Conservation (phyloP, 2,329 filamentous ascomycete species). For the Xylaria digitata region DNA sequence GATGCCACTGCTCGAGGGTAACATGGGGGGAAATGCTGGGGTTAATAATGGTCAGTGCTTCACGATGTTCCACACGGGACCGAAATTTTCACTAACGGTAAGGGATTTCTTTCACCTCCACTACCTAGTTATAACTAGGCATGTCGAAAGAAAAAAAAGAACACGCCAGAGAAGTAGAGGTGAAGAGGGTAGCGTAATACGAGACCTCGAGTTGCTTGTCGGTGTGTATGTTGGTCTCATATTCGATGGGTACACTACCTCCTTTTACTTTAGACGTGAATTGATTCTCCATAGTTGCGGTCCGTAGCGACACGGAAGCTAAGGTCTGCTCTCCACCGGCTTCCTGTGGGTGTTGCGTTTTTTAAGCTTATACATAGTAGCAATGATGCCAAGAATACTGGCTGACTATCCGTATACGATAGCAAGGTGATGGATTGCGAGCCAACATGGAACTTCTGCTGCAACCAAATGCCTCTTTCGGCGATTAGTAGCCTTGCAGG, state of each 20-base stretch:
- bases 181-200: conserved; percentile 12
- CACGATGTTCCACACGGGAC: conserved; percentile 29
- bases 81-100: conserved; percentile 21
- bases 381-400: conserved; percentile 22
- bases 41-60: conserved; percentile 23
- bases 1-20: conserved; percentile 19
- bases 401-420: conserved; percentile 11
- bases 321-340: conserved; percentile 31
- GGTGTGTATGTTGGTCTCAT: conserved; percentile 9
- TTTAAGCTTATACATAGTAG: conserved; percentile 18
- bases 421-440: conserved; percentile 28
- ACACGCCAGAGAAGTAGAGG: conserved; percentile 12
- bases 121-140: conserved; percentile 6
- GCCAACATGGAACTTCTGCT: conserved; percentile 8
- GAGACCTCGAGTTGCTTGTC: conserved; percentile 16
- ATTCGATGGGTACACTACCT: conserved; percentile 7
- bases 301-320: conserved; percentile 32
- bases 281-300: conserved; percentile 24
- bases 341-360: conserved; percentile 23
- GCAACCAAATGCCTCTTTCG: conserved; percentile 24
- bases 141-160: conserved; percentile 11
- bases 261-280: conserved; percentile 2
- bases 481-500: conserved; percentile 42
- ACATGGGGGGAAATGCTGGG: conserved; percentile 2
- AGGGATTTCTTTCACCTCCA: conserved; percentile 14